phyloP scores from a whole-genome alignment of 1,284 basidiomycete genomes.

The Uromyces viciae-fabae region DNA sequence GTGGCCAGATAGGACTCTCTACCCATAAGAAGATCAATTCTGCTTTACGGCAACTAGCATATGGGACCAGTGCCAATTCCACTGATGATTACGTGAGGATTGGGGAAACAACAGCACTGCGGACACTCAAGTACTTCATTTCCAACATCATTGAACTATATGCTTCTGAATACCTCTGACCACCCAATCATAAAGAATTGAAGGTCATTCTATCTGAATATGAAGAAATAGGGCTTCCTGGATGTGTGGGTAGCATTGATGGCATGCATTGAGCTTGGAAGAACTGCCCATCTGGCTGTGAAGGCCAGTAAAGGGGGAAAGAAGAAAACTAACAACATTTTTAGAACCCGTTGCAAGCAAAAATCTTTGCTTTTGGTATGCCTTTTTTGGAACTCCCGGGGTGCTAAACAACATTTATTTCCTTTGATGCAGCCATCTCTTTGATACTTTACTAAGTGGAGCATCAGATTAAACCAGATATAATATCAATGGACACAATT shows the following conservation, averaged over 20 bases:
- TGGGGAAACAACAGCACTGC: background rate
- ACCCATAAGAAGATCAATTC: slow-evolving; percentile 14
- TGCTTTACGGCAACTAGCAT: slow-evolving; percentile 17
- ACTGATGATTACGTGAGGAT: background rate
- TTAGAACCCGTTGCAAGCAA: background rate
- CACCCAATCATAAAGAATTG: background rate
- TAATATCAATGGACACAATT: slow-evolving; percentile 6
- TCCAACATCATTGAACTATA: slow-evolving; percentile 13
- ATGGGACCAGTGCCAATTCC: background rate
- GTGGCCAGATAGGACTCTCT: slow-evolving; percentile 31
- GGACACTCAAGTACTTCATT: background rate
- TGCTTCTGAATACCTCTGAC: slow-evolving; percentile 10
- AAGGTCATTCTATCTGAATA: background rate
- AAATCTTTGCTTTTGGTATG: background rate
- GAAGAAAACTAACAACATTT: background rate
- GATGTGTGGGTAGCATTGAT: background rate
- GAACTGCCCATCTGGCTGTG: too few species aligned
- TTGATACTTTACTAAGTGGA: slow-evolving; percentile 12
- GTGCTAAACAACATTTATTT: background rate
- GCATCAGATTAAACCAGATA: background rate
- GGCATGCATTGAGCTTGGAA: background rate
- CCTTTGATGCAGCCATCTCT: background rate
- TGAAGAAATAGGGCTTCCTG: slow-evolving; percentile 5
- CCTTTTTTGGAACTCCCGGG: too few species aligned
- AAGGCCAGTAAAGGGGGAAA: background rate